Evolutionary conservation across 2,329 filamentous ascomycete genomes (phyloP).

Genomic region (Mariannaea sp.): DNA sequence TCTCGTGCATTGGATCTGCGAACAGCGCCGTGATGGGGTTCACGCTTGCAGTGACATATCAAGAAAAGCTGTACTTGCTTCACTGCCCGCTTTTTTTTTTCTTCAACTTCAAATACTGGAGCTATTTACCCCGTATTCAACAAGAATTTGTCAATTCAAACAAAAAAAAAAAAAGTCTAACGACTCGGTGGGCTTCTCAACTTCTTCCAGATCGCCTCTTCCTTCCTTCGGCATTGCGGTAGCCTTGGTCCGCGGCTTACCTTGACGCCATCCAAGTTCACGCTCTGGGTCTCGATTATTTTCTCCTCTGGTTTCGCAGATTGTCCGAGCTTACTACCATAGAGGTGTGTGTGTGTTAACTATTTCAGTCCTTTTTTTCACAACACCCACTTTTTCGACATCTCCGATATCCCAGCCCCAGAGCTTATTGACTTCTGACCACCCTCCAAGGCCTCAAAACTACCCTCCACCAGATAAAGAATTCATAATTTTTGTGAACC

Average conservation of each 20-base stretch:
- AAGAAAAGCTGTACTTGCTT: slow-evolving; percentile 5
- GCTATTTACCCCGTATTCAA: slow-evolving; percentile 1
- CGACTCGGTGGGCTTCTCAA: not conserved
- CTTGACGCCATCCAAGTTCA: slow-evolving; percentile 19
- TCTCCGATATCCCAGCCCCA: slow-evolving; percentile 12
- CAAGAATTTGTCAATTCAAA: too few relatives aligned
- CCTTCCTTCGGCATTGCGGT: slow-evolving; percentile 1
- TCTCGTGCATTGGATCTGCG: slow-evolving; percentile 20
- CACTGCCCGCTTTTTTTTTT: slow-evolving; percentile 5
- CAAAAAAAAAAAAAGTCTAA: too few relatives aligned
- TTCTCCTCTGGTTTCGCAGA: not conserved
- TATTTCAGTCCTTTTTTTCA: not conserved
- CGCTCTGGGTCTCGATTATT: slow-evolving; percentile 15
- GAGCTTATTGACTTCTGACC: slow-evolving; percentile 7
- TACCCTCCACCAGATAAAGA: slow-evolving; percentile 23
- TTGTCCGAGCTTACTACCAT: slow-evolving; percentile 7
- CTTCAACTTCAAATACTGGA: slow-evolving; percentile 1
- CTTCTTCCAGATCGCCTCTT: slow-evolving; percentile 1
- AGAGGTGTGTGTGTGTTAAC: too few relatives aligned
- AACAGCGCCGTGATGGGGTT: slow-evolving; percentile 21
- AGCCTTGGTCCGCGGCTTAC: slow-evolving; percentile 8
- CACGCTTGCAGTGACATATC: slow-evolving; percentile 11
- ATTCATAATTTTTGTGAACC: slow-evolving; percentile 22
- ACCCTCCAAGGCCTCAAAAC: slow-evolving; percentile 10
- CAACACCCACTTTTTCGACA: slow-evolving; percentile 15